Percentiles rank a stretch among this genome's conserved stretches.
phyloP scores from a whole-genome alignment of 345 rosid species.

The Euclidium syriacum region DNA sequence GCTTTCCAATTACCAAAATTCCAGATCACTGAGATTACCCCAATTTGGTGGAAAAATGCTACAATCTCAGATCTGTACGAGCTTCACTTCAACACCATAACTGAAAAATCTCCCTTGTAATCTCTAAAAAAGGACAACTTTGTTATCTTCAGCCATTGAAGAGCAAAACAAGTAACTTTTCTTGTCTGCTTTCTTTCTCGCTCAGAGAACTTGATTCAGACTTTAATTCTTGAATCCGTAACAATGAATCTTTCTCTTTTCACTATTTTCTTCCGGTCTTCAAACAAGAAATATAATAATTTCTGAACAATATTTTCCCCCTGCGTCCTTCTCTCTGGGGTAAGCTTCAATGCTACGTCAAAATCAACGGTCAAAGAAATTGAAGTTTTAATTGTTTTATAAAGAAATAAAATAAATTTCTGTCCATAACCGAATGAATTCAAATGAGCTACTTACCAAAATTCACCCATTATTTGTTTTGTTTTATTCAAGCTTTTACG shows the following conservation, averaged over 20 bases:
- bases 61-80: slow-evolving; percentile 24
- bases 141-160: slow-evolving; percentile 1
- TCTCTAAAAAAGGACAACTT: not conserved
- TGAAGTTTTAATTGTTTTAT: slow-evolving; percentile 8
- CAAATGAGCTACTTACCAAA: slow-evolving; percentile 1
- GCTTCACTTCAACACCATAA: slow-evolving; percentile 11
- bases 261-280: not conserved
- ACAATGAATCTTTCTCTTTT: not conserved
- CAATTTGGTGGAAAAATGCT: not conserved
- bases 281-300: not conserved
- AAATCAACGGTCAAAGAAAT: slow-evolving; percentile 33
- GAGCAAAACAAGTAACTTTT: not conserved
- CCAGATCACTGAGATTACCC: slow-evolving; percentile 22
- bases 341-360: slow-evolving; percentile 25
- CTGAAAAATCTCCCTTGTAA: not conserved
- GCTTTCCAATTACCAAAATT: slow-evolving; percentile 1
- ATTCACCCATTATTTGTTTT: not conserved
- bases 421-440: not conserved
- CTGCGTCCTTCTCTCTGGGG: slow-evolving; percentile 2
- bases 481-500: not conserved
- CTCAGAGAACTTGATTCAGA: not conserved
- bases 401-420: not conserved
- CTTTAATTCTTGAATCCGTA: slow-evolving; percentile 18
- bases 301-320: not conserved
- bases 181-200: slow-evolving; percentile 3